Base-by-base conservation (phyloP, 257 asterid species). In the Ajuga chamaepitys region DNA sequence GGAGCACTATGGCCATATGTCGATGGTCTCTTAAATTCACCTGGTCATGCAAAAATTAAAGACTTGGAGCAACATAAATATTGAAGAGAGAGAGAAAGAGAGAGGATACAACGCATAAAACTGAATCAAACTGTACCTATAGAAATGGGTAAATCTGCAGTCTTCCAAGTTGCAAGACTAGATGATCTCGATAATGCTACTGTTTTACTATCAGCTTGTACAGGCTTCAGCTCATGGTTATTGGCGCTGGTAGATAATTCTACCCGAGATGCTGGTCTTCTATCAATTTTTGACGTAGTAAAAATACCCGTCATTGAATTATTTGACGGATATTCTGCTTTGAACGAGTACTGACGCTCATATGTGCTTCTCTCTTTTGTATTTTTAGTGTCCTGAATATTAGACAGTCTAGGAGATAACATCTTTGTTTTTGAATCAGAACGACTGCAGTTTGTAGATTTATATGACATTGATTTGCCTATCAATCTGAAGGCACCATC, bases 401-500 rank as follows among this genome's bases (percentile, higher is more conserved):
- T 77, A 56, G 87, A 64, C 50, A 28, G 69, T 74, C 82, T 85
- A 63, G 95, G 89, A 35, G 97, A 89, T 48, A 82, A 20, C 91
- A 77, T 85, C 81, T 89, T 87, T 13, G 67, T 78, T 77, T 85
- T 89, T 42, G 93, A 75, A 60, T 84, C 96, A 55, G 82, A 57
- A 38, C 75, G 89, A 72, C 70, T 62, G 41, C 87, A 42, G 70
- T 71, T 81, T 48, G 79, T 71, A 37, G 83, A 70, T 78, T 80
- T 93, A 76, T 88, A 85, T 67, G 96, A 86, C 77, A 71, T 66
- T 42, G 96, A 85, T 85, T 86, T 91, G 55, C 82, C 83, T 25
- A 86, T 62, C 42, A 94, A 74, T 86, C 86, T 84, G 52, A 54
- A 62, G 38, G 53, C 68, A 40, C 90, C 91, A 40, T 86, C 96